Evolutionary conservation across 2,329 filamentous ascomycete species (phyloP), one percentile per base, ranked within the genome.

Genomic region (Sporothrix humicola): DNA sequence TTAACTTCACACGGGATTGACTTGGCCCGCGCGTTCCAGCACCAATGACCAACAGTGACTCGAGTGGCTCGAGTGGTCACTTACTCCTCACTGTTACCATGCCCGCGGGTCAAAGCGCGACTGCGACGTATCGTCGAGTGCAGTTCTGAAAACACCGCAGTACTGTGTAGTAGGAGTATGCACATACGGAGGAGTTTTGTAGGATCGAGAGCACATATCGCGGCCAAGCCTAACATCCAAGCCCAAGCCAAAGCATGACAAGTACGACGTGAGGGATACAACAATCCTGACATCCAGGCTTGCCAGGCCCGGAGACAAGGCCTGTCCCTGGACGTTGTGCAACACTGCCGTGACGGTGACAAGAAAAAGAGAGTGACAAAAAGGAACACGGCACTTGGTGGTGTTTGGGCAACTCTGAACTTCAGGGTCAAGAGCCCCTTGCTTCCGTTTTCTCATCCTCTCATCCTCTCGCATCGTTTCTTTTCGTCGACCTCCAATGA

Each of bases 41-140:
- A 37, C 10, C 42, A 23, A 46, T n/a, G 31, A 4, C 52, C n/a
- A 54, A 42, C 31, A 63, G 44, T 52, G 46, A 17, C n/a, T n/a
- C n/a, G n/a, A n/a, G n/a, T 26, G 23, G 23, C 23, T 26, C 23
- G 23, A 26, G 23, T 26, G 23, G 23, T 12, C 52, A 46, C 65
- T 8, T 69, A 31, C 52, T 37, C 20, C 65, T 69, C 37, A n/a
- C 48, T 69, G 26, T 37, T 58, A 69, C 68, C 68, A 26, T 58
- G 52, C 48, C 52, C n/a, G 50, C 68, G n/a, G 68, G 68, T 70
- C 68, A 70, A 70, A 70, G 68, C 68, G 68, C 68, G 8, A 37
- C 66, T 15, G 6, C 48, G 59, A 13, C 10, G 56, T 59, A 13
- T 59, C 23, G 23, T 37, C 56, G 12, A 37, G 5, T 37, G 31